Evolutionary conservation across 345 rosid species (phyloP), one percentile per base, ranked within the genome.

Genomic region (Camelina neglecta): DNA sequence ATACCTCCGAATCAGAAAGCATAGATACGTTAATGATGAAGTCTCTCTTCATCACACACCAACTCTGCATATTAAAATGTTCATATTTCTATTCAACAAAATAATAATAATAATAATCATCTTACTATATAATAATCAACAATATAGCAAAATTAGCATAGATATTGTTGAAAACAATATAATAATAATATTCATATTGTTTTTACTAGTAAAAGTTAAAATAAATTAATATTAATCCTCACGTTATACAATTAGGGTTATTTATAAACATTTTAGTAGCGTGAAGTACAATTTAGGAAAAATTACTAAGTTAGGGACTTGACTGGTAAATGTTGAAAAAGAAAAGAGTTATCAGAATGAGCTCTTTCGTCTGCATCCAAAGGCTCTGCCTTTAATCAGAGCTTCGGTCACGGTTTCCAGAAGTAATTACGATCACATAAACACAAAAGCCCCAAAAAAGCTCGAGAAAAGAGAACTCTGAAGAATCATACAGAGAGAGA

Each of bases 401-500:
- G 75, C 75, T 69, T 76, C 75, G 59, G 75, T 76, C 75, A 69
- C 75, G 67, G 67, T 67, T 75, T 24, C 79, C 66, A 48, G 73
- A 59, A 75, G 48, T 76, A 56, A 76, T 69, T 76, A 76, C 75
- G 53, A 76, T 76, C 80, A 76, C 75, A 76, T 70, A 63, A 54
- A 76, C 71, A 47, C 20, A 65, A 63, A 70, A 55, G 55, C 54
- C 35, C 67, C 79, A 51, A 57, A 45, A 29, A 67, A 62, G 66
- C 45, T 55, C 71, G 45, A 70, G 67, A 35, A 44, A 55, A 69
- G 75, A 77, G 71, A 63, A 76, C 26, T 41, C 63, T 49, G 64
- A 35, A 7, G 18, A 47, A 16, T 16, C 15, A n/a, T 23, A 49
- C 11, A 53, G 60, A 61, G 69, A 60, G 39, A 67, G 23, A 21